phyloP scores from a whole-genome alignment of 78 protist species.

The Dictyostelium purpureum region DNA sequence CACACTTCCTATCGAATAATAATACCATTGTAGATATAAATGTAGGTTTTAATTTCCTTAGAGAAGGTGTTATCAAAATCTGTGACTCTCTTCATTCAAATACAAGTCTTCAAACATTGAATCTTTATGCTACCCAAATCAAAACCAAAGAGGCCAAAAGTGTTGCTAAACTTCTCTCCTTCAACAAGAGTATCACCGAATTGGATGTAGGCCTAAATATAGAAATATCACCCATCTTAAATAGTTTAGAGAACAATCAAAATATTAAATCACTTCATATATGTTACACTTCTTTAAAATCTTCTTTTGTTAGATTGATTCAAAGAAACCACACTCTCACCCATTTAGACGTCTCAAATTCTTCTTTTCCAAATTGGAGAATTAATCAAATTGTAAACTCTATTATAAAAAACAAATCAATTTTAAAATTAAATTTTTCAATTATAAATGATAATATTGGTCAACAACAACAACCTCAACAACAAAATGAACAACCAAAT shows the following conservation, averaged over 20 bases:
- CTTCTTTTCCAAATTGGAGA: conserved; percentile 17
- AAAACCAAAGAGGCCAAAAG: conserved; percentile 7
- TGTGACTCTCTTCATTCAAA: conserved; percentile 8
- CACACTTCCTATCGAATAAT: conserved; percentile 5
- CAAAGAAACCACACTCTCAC: conserved; percentile 19
- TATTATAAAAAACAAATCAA: conserved; percentile 15
- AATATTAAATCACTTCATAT: not conserved
- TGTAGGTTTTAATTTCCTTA: conserved; percentile 33
- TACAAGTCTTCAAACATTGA: not conserved
- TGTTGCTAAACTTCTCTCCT: conserved; percentile 6
- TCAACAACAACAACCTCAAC: too few relatives aligned
- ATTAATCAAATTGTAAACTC: not conserved
- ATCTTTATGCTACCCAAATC: conserved; percentile 45
- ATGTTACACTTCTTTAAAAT: not conserved
- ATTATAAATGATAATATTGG: too few relatives aligned
- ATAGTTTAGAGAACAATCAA: not conserved
- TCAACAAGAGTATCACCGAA: conserved; percentile 1
- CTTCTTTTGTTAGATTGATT: conserved; percentile 11
- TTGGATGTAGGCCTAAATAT: conserved; percentile 41
- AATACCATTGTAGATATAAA: not conserved
- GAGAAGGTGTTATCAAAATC: conserved; percentile 21
- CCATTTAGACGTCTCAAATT: conserved; percentile 21
- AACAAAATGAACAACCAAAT: too few relatives aligned
- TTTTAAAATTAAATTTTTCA: conserved; percentile 28
- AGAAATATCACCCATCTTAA: conserved; percentile 8